phyloP scores from a whole-genome alignment of 768 basidiomycete species.

The Tricholoma flavovirens region DNA sequence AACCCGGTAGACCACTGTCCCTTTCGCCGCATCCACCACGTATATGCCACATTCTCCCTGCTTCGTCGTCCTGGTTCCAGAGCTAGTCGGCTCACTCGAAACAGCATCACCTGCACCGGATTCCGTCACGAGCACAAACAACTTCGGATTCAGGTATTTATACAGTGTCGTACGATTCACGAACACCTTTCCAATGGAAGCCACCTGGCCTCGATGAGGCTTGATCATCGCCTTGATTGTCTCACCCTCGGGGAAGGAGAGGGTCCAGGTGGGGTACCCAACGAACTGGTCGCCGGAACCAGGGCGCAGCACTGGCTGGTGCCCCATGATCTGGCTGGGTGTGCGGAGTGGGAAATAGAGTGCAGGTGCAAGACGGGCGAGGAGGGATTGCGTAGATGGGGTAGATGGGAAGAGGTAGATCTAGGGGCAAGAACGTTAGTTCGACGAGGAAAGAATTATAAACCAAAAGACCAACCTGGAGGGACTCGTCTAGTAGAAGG shows the following conservation, averaged over 20 bases:
- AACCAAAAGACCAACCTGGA: constrained; percentile 48
- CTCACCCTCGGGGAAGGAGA: constrained; percentile 52
- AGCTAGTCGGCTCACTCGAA: background rate
- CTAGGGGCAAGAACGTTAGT: constrained; percentile 45
- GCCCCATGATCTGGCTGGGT: constrained; percentile 48
- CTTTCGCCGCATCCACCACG: constrained; percentile 76
- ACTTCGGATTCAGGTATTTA: constrained; percentile 87
- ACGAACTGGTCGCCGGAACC: constrained; percentile 38
- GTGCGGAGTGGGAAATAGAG: constrained; percentile 53
- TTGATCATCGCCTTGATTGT: constrained; percentile 48
- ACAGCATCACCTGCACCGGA: constrained; percentile 10
- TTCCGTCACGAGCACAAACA: constrained; percentile 61
- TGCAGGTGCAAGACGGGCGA: constrained; percentile 37
- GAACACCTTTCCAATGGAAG: constrained; percentile 77
- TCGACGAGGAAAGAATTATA: background rate
- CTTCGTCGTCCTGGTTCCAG: constrained; percentile 6
- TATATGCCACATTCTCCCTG: constrained; percentile 55
- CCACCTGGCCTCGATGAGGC: constrained; percentile 49
- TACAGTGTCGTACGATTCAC: constrained; percentile 87
- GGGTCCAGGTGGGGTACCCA: constrained; percentile 62
- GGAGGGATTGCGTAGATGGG: constrained; percentile 32
- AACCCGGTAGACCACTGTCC: constrained; percentile 65
- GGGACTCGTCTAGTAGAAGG: constrained; percentile 67
- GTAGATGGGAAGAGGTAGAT: constrained; percentile 66
- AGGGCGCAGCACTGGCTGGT: constrained; percentile 41